A percentile compares a stretch with the other conserved stretches of the same genome.
phyloP scores from a whole-genome alignment of 441 rosid species.

The Adansonia rubrostipa region DNA sequence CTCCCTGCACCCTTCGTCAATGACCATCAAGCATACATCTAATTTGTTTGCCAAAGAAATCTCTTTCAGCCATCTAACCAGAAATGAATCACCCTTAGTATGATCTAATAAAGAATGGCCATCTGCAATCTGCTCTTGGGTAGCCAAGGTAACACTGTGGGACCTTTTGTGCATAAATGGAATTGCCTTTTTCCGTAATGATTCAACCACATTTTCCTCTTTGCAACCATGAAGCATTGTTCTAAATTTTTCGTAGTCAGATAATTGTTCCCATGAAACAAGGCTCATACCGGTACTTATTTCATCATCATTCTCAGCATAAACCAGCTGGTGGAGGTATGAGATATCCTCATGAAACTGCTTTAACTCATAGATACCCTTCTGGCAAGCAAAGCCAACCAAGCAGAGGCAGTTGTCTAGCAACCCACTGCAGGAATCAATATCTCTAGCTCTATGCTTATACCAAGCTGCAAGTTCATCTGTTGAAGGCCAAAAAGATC shows the following conservation, averaged over 20 bases:
- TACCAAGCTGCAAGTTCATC: conserved; percentile 79
- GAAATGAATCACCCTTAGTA: conserved; percentile 58
- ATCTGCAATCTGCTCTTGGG: conserved; percentile 33
- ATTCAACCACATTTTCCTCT: conserved; percentile 66
- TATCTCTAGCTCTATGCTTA: conserved; percentile 84
- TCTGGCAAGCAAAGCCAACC: conserved; percentile 78
- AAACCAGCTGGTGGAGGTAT: conserved; percentile 78
- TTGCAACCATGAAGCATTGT: conserved; percentile 74
- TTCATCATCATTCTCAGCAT: conserved; percentile 59
- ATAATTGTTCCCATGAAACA: conserved; percentile 75
- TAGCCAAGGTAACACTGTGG: conserved; percentile 30
- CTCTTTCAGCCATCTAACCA: conserved; percentile 93
- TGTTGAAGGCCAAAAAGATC: conserved; percentile 76
- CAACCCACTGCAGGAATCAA: conserved; percentile 89
- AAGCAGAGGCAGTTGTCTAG: conserved; percentile 84
- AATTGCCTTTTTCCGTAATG: conserved; percentile 69
- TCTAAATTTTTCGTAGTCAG: conserved; percentile 89
- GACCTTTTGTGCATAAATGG: conserved; percentile 74
- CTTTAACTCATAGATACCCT: conserved; percentile 75
- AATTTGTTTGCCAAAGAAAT: conserved; percentile 70
- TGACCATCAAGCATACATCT: conserved; percentile 78
- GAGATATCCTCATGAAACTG: conserved; percentile 76
- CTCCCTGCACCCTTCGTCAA: conserved; percentile 86
- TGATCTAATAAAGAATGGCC: conserved; percentile 34
- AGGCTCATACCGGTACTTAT: conserved; percentile 65